A percentile compares a stretch with the other conserved stretches of the same genome.
Conservation (phyloP, 1,284 basidiomycete genomes). For the Puccinia coronata region DNA sequence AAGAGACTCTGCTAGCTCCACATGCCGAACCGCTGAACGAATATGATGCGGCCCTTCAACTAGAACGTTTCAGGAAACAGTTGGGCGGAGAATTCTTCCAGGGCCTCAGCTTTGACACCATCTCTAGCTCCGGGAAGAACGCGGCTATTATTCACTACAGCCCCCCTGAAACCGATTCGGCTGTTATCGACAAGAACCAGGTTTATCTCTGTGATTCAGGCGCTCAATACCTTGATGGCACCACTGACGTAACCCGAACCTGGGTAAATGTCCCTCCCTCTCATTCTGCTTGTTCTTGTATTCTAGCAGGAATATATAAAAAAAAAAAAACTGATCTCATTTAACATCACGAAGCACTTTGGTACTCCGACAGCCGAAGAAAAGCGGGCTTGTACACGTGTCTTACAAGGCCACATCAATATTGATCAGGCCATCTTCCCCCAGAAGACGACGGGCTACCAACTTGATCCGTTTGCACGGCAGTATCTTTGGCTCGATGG, state of each 20-base stretch:
- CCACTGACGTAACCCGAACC: conserved; percentile 90
- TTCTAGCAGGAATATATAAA: conserved; percentile 64
- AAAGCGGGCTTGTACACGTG: conserved; percentile 84
- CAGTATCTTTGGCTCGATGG: conserved; percentile 87
- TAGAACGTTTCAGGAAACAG: conserved; percentile 78
- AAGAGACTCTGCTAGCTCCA: conserved; percentile 69
- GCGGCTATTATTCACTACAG: conserved; percentile 93
- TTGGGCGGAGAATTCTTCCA: conserved; percentile 75
- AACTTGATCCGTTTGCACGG: conserved; percentile 80
- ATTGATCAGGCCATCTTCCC: conserved; percentile 86
- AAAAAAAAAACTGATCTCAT: conserved; percentile 57
- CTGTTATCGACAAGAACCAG: conserved; percentile 72
- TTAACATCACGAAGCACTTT: conserved; percentile 71
- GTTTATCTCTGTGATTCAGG: conserved; percentile 95
- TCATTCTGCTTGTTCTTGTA: background rate
- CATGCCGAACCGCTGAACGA: conserved; percentile 73
- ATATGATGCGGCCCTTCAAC: conserved; percentile 74
- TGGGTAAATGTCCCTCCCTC: conserved; percentile 65
- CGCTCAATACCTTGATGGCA: conserved; percentile 84
- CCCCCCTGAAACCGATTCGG: conserved; percentile 74
- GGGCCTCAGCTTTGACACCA: conserved; percentile 87
- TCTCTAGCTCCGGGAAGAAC: conserved; percentile 87
- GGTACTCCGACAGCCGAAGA: conserved; percentile 79
- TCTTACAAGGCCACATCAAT: conserved; percentile 92
- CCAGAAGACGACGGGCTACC: conserved; percentile 76